A percentile compares a stretch with the other conserved stretches of the same genome.
Evolutionary conservation across 768 basidiomycete species (phyloP).

Genomic region (Phaffia tasmanica): DNA sequence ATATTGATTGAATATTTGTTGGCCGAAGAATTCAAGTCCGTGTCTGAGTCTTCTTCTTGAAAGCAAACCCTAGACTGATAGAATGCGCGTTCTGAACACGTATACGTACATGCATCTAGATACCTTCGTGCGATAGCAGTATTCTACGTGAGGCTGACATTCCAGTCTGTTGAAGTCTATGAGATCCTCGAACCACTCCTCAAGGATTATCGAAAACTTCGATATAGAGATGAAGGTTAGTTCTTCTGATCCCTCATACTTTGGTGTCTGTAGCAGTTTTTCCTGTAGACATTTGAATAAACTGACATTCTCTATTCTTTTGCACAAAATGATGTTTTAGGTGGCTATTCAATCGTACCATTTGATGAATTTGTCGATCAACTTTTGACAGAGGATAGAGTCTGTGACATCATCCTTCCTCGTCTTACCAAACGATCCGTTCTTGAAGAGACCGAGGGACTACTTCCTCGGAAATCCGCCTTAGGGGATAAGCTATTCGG

Average conservation of each 20-base stretch:
- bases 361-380: conserved; percentile 88
- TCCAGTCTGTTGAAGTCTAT: conserved; percentile 77
- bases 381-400: conserved; percentile 75
- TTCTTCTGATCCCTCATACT: conserved; percentile 12
- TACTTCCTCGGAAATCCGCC: conserved; percentile 71
- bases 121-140: conserved; percentile 88
- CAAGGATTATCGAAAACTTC: conserved; percentile 84
- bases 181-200: conserved; percentile 86
- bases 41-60: conserved; percentile 28
- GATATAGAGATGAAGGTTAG: conserved; percentile 67
- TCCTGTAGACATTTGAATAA: background rate
- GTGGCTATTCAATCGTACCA: conserved; percentile 69
- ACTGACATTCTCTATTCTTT: background rate
- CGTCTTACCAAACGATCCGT: conserved; percentile 72
- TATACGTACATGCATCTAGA: conserved; percentile 40
- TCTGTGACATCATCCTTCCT: conserved; percentile 92
- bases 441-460: conserved; percentile 82
- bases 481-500: conserved; percentile 40
- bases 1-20: conserved; percentile 87
- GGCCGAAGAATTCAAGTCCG: conserved; percentile 97
- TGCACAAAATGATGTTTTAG: conserved; percentile 41
- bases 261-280: background rate
- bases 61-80: background rate
- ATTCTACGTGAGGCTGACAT: conserved; percentile 91
- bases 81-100: too few relatives aligned